phyloP scores from a whole-genome alignment of 2,329 filamentous ascomycete species.

The Pyricularia pennisetigena region DNA sequence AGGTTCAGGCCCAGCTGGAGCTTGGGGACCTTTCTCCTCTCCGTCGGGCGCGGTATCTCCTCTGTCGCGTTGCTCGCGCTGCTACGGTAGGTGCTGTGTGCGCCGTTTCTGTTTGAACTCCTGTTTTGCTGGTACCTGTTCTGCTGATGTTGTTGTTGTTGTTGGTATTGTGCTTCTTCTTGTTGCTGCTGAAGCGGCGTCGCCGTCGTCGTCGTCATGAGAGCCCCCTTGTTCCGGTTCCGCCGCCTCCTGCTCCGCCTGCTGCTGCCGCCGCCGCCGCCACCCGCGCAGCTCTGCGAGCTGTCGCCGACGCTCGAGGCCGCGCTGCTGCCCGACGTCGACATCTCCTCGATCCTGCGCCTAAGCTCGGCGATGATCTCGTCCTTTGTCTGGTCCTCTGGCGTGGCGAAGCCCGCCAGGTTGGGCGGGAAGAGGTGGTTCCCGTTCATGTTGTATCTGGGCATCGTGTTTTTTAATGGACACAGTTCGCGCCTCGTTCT shows the following conservation, averaged over 20 bases:
- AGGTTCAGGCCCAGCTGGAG: constrained; percentile 42
- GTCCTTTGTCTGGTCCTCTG: constrained; percentile 5
- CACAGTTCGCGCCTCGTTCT: neutral
- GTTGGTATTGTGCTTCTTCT: constrained; percentile 7
- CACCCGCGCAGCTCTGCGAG: constrained; percentile 5
- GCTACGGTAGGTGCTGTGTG: neutral
- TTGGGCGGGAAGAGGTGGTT: neutral
- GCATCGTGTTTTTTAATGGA: neutral
- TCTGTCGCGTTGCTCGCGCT: neutral
- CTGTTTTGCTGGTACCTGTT: neutral
- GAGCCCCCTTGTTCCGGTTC: neutral
- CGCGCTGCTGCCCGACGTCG: neutral
- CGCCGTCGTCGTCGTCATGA: neutral
- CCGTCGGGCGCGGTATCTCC: constrained; percentile 15
- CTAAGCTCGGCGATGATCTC: constrained; percentile 12
- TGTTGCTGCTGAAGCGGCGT: neutral
- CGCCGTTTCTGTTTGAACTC: neutral
- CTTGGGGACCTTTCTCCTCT: constrained; percentile 16
- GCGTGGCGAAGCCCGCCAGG: neutral
- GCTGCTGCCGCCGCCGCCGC: constrained; percentile 8
- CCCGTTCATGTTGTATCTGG: neutral
- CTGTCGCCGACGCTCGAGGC: constrained; percentile 8
- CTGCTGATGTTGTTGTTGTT: neutral
- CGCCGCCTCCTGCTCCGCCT: constrained; percentile 5
- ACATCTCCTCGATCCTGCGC: constrained; percentile 6